Base-by-base conservation (phyloP, 768 basidiomycete species). In the Hericium rajendrae region DNA sequence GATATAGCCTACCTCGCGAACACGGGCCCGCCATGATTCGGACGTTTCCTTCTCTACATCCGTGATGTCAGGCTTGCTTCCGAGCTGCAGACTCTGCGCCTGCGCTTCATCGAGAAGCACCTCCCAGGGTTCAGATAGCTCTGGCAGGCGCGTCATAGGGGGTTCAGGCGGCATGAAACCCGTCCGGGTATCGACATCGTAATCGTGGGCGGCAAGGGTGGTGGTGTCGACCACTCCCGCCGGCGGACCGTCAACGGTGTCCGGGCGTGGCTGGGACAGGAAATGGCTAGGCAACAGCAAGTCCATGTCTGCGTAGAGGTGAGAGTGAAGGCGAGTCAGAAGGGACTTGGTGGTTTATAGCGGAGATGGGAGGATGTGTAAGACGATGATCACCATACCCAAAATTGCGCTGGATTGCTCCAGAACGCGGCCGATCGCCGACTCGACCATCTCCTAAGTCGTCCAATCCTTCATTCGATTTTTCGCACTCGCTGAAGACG, bases 91-190 rank as follows among this genome's bases (percentile, higher is more conserved):
- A 51, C 76, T 73, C 38, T 64, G 60, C 1, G 64, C 63, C 60
- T 78, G 70, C 5, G 82, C 86, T 15, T 67, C 72, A 52, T 80
- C 81, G 2, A 86, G 77, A 18, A 69, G 67, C 10, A 65, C 68
- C 68, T 95, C 92, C 93, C 91, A 97, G 48, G 72, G 65, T 48
- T 82, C 84, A 81, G 83, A 95, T 55, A 71, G 67, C 0, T 41
- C 57, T 0, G 85, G 83, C 1, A 95, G 76, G 20, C 86, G 79
- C 6, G 71, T 63, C 0, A 86, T 68, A 1, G 93, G 93, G 0
- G 83, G 80, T 13, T 81, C 75, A 0, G 88, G 85, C 2, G 94
- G 89, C 82, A 97, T 86, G 70, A 98, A 97, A 0, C 95, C 94
- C 0, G 92, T 91, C 15, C 83, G 76, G 10, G 86, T 85, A 68